A percentile compares a stretch with the other conserved stretches of the same genome.
These are phyloP conservation scores for Rhytidhysteron rufulum DNA, from an alignment of 2,329 filamentous ascomycete species.

Conservation along the genomic window DNA sequence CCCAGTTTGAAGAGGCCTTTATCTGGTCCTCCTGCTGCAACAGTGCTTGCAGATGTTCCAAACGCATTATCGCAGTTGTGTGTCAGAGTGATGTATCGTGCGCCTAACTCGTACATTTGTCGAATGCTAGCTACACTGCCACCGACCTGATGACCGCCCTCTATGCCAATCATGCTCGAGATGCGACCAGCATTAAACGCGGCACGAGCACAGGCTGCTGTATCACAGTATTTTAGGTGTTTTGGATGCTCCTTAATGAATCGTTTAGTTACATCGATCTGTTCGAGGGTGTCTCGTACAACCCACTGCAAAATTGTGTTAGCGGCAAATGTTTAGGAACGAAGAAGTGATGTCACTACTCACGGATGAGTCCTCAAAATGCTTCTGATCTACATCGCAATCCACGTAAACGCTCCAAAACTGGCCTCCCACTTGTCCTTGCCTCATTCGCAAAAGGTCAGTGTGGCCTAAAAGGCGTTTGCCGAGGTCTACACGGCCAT, in stretches of 20 bases:
- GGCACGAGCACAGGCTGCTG: constrained; percentile 22
- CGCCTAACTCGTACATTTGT: constrained; percentile 34
- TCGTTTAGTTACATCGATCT: constrained; percentile 17
- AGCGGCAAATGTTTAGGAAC: no score
- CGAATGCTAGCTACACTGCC: constrained; percentile 32
- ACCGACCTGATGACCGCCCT: constrained; percentile 35
- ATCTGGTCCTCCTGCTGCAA: neutral
- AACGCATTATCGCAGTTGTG: constrained; percentile 18
- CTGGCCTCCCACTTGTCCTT: constrained; percentile 23
- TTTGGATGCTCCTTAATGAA: constrained; percentile 30
- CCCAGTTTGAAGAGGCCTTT: constrained; percentile 59
- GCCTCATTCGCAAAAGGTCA: constrained; percentile 10
- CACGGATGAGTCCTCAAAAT: no score
- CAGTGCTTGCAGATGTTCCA: constrained; percentile 10
- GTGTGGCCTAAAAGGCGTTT: constrained; percentile 3
- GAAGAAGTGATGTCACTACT: constrained; percentile 20
- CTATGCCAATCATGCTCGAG: constrained; percentile 37
- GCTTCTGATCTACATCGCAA: no score
- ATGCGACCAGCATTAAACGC: constrained; percentile 31
- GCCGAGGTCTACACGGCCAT: constrained; percentile 15
- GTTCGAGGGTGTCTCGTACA: constrained; percentile 17
- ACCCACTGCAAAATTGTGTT: no score
- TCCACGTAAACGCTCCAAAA: constrained; percentile 16
- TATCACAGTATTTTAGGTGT: constrained; percentile 19
- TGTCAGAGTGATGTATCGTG: constrained; percentile 31